phyloP scores from a whole-genome alignment of 2,329 filamentous ascomycete genomes.

The Aspergillus alliaceus region DNA sequence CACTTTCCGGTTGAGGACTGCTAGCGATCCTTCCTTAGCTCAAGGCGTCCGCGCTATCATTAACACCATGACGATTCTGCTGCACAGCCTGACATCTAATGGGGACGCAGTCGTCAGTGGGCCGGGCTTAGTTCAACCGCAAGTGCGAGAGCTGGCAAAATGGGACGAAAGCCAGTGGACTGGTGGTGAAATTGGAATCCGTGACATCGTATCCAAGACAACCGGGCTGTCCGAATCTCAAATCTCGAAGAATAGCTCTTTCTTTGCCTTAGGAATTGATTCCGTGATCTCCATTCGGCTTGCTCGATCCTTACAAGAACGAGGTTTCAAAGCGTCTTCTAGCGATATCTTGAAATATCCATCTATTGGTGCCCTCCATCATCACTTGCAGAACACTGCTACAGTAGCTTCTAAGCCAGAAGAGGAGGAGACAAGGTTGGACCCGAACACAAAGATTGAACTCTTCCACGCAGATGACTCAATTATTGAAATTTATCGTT shows the following conservation, averaged over 20 bases:
- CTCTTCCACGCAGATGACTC: not conserved
- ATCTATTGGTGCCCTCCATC: not conserved
- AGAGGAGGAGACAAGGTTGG: not conserved
- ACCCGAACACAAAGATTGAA: not conserved
- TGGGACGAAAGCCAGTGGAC: not conserved
- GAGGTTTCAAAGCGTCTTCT: not conserved
- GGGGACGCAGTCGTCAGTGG: not conserved
- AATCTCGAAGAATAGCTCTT: not conserved
- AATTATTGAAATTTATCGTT: not conserved
- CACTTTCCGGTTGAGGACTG: not conserved
- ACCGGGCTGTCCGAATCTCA: not conserved
- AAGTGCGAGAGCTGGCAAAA: not conserved
- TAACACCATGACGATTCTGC: not conserved
- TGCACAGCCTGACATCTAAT: not conserved
- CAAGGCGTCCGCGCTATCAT: not conserved
- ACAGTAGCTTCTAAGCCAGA: not conserved
- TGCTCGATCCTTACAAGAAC: not conserved
- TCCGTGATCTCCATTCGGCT: not conserved
- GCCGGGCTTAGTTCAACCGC: not conserved
- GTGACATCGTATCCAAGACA: not conserved
- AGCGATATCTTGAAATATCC: not conserved
- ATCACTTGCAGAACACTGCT: not conserved
- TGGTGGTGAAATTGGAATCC: not conserved
- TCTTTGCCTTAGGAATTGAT: not conserved
- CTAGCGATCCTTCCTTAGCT: not conserved